Evolutionary conservation across 495 filamentous ascomycete genomes (phyloP).

Genomic region (Penicillium coprophilum): DNA sequence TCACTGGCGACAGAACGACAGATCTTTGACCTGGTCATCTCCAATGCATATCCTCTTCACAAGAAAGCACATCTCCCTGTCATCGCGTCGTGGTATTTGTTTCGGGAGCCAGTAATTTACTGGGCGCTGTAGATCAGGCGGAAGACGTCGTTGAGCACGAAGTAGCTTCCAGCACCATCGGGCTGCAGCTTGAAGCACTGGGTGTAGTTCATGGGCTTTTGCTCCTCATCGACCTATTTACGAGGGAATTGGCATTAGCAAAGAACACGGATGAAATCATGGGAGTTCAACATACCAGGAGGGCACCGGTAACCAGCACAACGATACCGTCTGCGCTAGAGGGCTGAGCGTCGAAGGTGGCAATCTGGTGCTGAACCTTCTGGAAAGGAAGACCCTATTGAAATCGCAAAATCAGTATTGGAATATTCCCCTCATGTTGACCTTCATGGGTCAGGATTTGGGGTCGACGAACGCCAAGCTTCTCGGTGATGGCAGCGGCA

Average conservation of each 20-base stretch:
- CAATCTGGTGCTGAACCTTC: constrained; percentile 68
- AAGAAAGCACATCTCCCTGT: constrained; percentile 6
- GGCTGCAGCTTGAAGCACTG: constrained; percentile 81
- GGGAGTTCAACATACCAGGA: constrained; percentile 59
- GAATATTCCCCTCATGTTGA: not conserved
- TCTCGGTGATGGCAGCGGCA: constrained; percentile 62
- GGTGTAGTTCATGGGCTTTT: constrained; percentile 77
- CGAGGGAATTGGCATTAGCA: not conserved
- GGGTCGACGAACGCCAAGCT: constrained; percentile 63
- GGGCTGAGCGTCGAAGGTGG: constrained; percentile 77
- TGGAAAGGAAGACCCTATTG: constrained; percentile 72
- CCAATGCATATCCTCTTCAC: constrained; percentile 10
- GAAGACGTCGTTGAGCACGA: constrained; percentile 91
- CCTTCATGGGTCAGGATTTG: not conserved
- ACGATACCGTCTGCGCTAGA: constrained; percentile 63
- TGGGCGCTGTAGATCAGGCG: constrained; percentile 63
- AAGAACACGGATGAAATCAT: not conserved
- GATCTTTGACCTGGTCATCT: constrained; percentile 4
- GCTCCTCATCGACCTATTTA: constrained; percentile 74
- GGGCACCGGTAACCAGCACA: constrained; percentile 79
- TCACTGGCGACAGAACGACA: constrained; percentile 1
- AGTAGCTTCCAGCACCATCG: constrained; percentile 69
- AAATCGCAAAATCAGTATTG: not conserved
- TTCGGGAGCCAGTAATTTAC: constrained; percentile 12
- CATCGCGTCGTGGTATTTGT: constrained; percentile 25